phyloP scores from a whole-genome alignment of 441 rosid species.

The Pelargonium citronellum region DNA sequence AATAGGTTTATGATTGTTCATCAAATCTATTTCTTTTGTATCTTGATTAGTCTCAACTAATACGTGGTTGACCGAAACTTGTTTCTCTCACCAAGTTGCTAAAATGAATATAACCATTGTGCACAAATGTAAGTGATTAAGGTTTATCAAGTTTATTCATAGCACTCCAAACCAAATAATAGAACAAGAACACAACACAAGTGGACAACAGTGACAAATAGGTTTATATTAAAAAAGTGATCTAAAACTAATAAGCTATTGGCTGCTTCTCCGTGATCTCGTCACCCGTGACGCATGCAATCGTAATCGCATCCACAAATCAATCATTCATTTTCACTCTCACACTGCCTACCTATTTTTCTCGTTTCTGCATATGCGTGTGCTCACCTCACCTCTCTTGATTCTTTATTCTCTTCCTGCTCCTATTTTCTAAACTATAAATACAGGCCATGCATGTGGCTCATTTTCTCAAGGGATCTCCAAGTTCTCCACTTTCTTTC shows the following conservation, averaged over 20 bases:
- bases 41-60: no score
- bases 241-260: not conserved
- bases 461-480: not conserved
- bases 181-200: no score
- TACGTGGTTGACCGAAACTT: no score
- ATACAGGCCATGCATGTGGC: constrained; percentile 2
- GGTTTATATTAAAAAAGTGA: no score
- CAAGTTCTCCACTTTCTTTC: not conserved
- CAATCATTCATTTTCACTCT: constrained; percentile 6
- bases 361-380: not conserved
- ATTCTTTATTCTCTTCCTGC: not conserved
- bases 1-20: no score
- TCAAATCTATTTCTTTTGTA: no score
- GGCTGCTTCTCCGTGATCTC: constrained; percentile 3
- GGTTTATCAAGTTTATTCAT: no score
- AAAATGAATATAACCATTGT: no score
- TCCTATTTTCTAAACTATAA: not conserved
- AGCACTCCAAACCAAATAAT: no score
- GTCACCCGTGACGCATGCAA: constrained; percentile 3
- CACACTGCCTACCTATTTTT: not conserved
- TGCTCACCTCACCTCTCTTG: not conserved
- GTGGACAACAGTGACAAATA: no score
- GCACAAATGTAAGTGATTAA: no score
- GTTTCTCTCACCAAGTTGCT: no score
- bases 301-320: not conserved